phyloP scores from a whole-genome alignment of 2,329 filamentous ascomycete species.

The Diaporthe helianthi region DNA sequence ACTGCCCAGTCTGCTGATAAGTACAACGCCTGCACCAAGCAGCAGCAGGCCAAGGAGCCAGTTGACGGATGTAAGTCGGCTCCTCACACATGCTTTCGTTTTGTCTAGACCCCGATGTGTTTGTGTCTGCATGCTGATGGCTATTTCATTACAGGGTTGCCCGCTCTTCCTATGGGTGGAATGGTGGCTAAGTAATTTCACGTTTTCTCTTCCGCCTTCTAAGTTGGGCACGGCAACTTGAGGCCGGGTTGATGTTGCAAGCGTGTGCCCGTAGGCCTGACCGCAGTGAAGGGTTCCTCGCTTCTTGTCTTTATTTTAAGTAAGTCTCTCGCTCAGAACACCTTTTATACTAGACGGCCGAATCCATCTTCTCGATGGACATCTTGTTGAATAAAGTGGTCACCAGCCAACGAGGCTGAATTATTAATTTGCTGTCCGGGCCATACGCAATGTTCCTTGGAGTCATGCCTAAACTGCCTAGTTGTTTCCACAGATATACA shows the following conservation, averaged over 20 bases:
- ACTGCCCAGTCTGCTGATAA: slow-evolving; percentile 52
- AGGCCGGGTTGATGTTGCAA: background rate
- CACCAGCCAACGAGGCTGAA: background rate
- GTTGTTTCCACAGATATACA: background rate
- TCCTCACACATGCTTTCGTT: background rate
- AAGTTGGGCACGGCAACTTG: background rate
- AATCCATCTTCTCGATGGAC: background rate
- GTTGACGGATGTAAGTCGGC: slow-evolving; percentile 55
- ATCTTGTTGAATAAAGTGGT: background rate
- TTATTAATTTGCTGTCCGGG: too few species aligned
- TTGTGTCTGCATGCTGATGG: background rate
- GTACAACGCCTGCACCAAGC: slow-evolving; percentile 55
- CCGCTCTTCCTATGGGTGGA: slow-evolving; percentile 44
- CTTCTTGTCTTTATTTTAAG: slow-evolving; percentile 1
- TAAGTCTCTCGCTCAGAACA: slow-evolving; percentile 1
- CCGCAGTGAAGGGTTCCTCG: background rate
- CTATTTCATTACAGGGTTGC: slow-evolving; percentile 39
- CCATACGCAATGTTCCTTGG: background rate
- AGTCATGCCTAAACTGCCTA: background rate
- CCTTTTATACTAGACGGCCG: background rate
- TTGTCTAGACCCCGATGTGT: background rate
- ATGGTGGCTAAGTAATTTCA: slow-evolving; percentile 39
- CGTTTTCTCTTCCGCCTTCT: background rate
- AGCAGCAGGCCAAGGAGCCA: slow-evolving; percentile 55
- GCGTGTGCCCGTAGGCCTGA: background rate